Percentiles rank a stretch among this genome's conserved stretches.
Evolutionary conservation across 768 basidiomycete species (phyloP).

Genomic region (Brasilioporus rufonigricans): DNA sequence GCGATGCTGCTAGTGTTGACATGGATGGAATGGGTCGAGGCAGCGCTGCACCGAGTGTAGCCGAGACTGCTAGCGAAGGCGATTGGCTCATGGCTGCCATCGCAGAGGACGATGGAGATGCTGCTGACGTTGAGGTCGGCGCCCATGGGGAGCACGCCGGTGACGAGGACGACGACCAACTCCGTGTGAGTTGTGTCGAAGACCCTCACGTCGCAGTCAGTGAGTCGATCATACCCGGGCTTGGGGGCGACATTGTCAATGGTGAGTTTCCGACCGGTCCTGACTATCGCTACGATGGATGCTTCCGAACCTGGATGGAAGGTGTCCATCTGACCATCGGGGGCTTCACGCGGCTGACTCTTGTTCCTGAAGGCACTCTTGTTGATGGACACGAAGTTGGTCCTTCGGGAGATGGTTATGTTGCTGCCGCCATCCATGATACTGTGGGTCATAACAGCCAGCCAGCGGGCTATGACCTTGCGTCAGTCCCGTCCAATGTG

Average conservation of each 20-base stretch:
- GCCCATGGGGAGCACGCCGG: slow-evolving; percentile 45
- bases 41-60: slow-evolving; percentile 69
- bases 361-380: slow-evolving; percentile 41
- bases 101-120: slow-evolving; percentile 64
- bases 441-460: slow-evolving; percentile 13
- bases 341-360: slow-evolving; percentile 61
- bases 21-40: slow-evolving; percentile 53
- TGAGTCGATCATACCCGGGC: slow-evolving; percentile 34
- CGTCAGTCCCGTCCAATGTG: slow-evolving; percentile 24
- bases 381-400: slow-evolving; percentile 36
- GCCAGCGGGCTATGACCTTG: slow-evolving; percentile 25
- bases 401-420: slow-evolving; percentile 30
- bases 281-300: slow-evolving; percentile 41
- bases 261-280: slow-evolving; percentile 51
- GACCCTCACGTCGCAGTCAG: slow-evolving; percentile 36
- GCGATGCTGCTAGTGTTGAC: slow-evolving; percentile 57
- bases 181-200: slow-evolving; percentile 43
- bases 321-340: slow-evolving; percentile 37
- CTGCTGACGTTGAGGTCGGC: slow-evolving; percentile 55
- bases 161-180: slow-evolving; percentile 45
- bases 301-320: slow-evolving; percentile 39
- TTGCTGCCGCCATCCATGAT: slow-evolving; percentile 15
- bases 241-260: slow-evolving; percentile 36
- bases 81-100: slow-evolving; percentile 93
- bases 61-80: slow-evolving; percentile 62